These are phyloP conservation scores for Aspergillus vadensis DNA, from an alignment of 2,329 filamentous ascomycete genomes.

Conservation along the genomic window DNA sequence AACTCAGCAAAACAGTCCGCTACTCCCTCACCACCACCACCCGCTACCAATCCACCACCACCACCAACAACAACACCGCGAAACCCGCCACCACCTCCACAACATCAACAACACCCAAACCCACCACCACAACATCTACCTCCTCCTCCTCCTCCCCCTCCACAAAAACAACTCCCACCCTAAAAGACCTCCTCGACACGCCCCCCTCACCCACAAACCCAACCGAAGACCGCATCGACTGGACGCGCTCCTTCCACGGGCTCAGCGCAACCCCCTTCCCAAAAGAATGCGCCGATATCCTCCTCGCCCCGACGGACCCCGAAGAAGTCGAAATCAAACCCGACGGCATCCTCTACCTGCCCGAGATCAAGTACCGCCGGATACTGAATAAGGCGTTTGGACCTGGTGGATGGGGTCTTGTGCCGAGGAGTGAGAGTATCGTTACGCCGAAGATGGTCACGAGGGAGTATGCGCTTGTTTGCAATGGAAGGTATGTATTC, in stretches of 20 bases:
- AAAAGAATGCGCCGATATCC: constrained; percentile 66
- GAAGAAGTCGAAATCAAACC: constrained; percentile 95
- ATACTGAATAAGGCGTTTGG: constrained; percentile 90
- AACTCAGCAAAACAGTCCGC: constrained; percentile 17
- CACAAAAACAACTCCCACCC: background rate
- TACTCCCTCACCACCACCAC: constrained; percentile 26
- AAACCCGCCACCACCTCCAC: constrained; percentile 29
- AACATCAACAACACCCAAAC: background rate
- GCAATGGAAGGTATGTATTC: constrained; percentile 71
- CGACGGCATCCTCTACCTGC: constrained; percentile 92
- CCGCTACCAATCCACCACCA: constrained; percentile 30
- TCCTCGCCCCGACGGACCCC: constrained; percentile 67
- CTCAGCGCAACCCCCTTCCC: constrained; percentile 72
- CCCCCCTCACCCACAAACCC: constrained; percentile 34
- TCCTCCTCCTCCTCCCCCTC: background rate
- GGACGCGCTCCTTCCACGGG: constrained; percentile 81
- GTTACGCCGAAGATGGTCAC: constrained; percentile 81
- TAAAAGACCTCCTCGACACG: constrained; percentile 40
- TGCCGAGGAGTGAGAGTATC: constrained; percentile 80
- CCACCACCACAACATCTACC: background rate
- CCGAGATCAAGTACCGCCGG: constrained; percentile 95
- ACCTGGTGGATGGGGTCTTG: constrained; percentile 92
- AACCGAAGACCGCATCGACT: constrained; percentile 63
- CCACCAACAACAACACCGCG: constrained; percentile 37
- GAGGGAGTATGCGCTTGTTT: constrained; percentile 89